These are phyloP conservation scores for Blepharisma undulans DNA, from an alignment of 169 alveolate genomes.

Conservation along the genomic window DNA sequence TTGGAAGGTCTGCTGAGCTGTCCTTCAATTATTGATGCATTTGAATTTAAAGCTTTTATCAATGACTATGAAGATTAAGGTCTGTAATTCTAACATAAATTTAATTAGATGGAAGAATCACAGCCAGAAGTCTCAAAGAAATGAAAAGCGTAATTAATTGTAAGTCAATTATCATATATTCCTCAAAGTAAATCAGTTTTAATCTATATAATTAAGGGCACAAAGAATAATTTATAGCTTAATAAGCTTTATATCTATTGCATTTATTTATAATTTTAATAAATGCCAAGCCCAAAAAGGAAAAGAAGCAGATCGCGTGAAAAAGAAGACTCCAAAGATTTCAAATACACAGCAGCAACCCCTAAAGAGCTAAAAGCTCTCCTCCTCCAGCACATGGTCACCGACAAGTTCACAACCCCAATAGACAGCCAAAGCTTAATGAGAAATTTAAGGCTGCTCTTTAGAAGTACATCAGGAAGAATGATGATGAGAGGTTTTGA, in stretches of 20 bases:
- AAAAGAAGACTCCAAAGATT: slow-evolving; percentile 9
- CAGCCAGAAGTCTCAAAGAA: neutral
- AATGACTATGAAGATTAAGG: neutral
- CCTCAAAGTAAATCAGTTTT: no score
- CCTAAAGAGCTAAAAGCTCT: slow-evolving; percentile 24
- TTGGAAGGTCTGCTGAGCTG: neutral
- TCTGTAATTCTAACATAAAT: neutral
- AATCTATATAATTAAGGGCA: no score
- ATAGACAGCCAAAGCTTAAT: neutral
- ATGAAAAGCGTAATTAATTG: neutral
- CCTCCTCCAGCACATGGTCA: slow-evolving; percentile 1
- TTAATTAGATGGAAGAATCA: neutral
- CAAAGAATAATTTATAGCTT: no score
- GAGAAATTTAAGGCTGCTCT: neutral
- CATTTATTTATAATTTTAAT: neutral
- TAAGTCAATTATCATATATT: neutral
- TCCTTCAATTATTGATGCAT: slow-evolving; percentile 26
- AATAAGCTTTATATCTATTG: no score
- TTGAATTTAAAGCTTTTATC: slow-evolving; percentile 1
- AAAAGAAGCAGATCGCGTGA: slow-evolving; percentile 1
- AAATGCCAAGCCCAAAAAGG: slow-evolving; percentile 20
- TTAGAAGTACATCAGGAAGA: neutral
- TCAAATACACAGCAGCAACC: slow-evolving; percentile 11
- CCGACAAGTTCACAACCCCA: neutral
- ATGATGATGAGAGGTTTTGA: slow-evolving; percentile 10